phyloP scores from a whole-genome alignment of 1,139 yeast genomes.

The Meyerozyma smithsonii region DNA sequence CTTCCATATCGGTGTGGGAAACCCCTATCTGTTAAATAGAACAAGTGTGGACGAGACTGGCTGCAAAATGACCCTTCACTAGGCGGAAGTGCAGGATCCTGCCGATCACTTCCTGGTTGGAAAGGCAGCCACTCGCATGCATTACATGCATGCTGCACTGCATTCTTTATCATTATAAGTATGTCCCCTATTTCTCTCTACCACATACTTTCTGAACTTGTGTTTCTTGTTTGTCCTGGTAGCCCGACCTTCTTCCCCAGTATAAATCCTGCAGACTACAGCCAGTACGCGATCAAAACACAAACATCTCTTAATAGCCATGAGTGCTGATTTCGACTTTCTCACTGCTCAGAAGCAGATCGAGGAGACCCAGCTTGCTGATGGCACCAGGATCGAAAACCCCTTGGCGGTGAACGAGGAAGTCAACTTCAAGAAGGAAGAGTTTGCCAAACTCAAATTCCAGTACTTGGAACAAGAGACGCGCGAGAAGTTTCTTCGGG shows the following conservation, averaged over 20 bases:
- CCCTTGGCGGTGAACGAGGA: constrained; percentile 30
- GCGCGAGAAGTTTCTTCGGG: constrained; percentile 50
- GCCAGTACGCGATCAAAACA: too few relatives aligned
- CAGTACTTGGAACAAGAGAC: constrained; percentile 66
- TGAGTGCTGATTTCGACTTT: neutral
- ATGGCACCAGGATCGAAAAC: constrained; percentile 8
- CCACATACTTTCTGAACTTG: too few relatives aligned
- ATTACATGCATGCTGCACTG: too few relatives aligned
- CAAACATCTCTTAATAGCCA: neutral
- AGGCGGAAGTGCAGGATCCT: neutral
- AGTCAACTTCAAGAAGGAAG: constrained; percentile 29
- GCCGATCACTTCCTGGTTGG: too few relatives aligned
- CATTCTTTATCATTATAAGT: too few relatives aligned
- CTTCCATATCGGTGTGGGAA: neutral
- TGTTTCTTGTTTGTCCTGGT: too few relatives aligned
- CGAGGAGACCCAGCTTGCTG: constrained; percentile 1
- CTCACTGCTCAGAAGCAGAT: neutral
- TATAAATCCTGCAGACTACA: too few relatives aligned
- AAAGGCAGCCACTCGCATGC: too few relatives aligned
- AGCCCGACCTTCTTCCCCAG: too few relatives aligned
- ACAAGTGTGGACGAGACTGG: neutral
- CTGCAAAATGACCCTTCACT: neutral
- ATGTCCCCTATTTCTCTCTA: too few relatives aligned
- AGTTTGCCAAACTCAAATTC: constrained; percentile 50
- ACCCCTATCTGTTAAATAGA: neutral